Conservation (phyloP, 495 filamentous ascomycete genomes). For the Podospora didyma region DNA sequence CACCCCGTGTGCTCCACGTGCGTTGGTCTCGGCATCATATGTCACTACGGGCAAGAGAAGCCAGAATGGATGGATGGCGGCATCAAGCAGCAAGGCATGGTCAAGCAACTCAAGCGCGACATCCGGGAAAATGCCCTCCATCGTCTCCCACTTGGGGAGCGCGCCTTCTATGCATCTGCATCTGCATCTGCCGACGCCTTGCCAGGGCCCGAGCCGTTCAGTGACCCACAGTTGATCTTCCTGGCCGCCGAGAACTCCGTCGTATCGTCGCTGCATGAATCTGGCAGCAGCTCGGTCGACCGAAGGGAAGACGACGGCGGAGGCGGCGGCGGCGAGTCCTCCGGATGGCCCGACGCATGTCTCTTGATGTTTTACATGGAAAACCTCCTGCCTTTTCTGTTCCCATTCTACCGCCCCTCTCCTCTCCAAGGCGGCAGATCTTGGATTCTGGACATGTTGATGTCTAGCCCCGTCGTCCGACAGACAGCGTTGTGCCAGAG, state of each 20-base stretch:
- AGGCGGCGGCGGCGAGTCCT: not conserved
- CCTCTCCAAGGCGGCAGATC: not conserved
- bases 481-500: not conserved
- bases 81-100: not conserved
- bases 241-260: not conserved
- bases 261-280: not conserved
- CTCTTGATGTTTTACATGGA: not conserved
- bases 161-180: not conserved
- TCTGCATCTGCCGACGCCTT: not conserved
- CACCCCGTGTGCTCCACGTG: not conserved
- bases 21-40: not conserved
- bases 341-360: not conserved
- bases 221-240: not conserved
- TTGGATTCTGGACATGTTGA: not conserved
- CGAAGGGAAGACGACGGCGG: not conserved
- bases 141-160: not conserved
- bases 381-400: not conserved
- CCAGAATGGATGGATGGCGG: not conserved
- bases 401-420: not conserved
- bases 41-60: not conserved
- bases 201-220: not conserved
- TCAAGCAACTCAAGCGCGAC: not conserved
- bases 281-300: not conserved
- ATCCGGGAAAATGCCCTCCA: not conserved
- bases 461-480: not conserved